A percentile compares a stretch with the other conserved stretches of the same genome.
These are phyloP conservation scores for Glycine latifolia DNA, from an alignment of 306 rosid genomes.

Conservation along the genomic window DNA sequence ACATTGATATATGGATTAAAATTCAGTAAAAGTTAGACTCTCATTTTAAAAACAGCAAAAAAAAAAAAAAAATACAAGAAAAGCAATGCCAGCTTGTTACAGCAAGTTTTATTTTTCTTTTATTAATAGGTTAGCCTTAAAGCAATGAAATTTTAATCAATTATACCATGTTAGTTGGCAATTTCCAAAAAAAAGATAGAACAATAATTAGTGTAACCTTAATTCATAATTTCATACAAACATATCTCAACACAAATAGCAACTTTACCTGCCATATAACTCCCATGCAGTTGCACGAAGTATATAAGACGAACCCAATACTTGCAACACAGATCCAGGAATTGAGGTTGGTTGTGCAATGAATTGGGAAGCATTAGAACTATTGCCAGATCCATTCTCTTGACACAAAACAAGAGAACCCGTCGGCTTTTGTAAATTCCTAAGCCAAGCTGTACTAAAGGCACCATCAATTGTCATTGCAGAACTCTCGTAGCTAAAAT, in stretches of 20 bases:
- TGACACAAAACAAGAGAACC: constrained; percentile 75
- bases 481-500: constrained; percentile 77
- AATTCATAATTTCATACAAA: constrained; percentile 3
- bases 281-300: constrained; percentile 94
- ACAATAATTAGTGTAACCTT: constrained; percentile 5
- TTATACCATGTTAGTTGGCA: constrained; percentile 7
- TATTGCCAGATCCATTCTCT: constrained; percentile 68
- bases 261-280: constrained; percentile 85
- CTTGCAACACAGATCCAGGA: constrained; percentile 93
- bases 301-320: constrained; percentile 85
- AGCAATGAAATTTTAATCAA: constrained; percentile 29
- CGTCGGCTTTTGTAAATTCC: constrained; percentile 76
- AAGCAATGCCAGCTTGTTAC: constrained; percentile 11
- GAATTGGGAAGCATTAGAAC: constrained; percentile 67
- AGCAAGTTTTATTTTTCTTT: constrained; percentile 15
- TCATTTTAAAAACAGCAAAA: not conserved
- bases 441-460: constrained; percentile 88
- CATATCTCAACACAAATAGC: constrained; percentile 18
- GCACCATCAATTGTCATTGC: constrained; percentile 83
- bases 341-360: constrained; percentile 84
- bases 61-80: not conserved
- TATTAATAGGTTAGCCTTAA: constrained; percentile 11
- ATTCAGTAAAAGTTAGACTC: not conserved
- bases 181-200: constrained; percentile 25
- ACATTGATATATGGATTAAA: not conserved